A percentile compares a stretch with the other conserved stretches of the same genome.
phyloP scores from a whole-genome alignment of 305 asterid genomes.

The Plantago rigida region DNA sequence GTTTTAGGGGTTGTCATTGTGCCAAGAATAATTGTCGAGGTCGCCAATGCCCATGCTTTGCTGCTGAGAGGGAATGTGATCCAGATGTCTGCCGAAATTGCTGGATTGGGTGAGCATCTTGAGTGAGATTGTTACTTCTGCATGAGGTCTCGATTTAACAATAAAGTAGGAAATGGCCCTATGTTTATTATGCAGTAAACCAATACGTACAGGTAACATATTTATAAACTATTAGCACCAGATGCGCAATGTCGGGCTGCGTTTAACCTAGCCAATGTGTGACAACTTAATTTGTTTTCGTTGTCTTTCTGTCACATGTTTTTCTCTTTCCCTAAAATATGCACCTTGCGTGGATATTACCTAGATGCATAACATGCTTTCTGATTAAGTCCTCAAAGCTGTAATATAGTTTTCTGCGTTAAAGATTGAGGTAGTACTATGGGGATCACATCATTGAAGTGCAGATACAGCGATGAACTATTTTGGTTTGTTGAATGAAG shows the following conservation, averaged over 20 bases:
- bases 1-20: constrained; percentile 95
- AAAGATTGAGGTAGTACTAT: too few species aligned
- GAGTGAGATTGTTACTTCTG: constrained; percentile 18
- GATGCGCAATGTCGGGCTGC: background rate
- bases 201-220: background rate
- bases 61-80: constrained; percentile 90
- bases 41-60: constrained; percentile 97
- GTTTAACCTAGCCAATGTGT: background rate
- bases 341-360: too few species aligned
- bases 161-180: background rate
- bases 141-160: constrained; percentile 19
- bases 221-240: constrained; percentile 2
- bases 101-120: constrained; percentile 75
- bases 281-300: background rate
- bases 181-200: constrained; percentile 7
- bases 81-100: constrained; percentile 97
- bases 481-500: too few species aligned
- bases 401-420: too few species aligned
- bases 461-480: too few species aligned
- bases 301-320: background rate
- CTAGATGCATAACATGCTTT: too few species aligned
- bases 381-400: too few species aligned
- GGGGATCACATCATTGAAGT: too few species aligned
- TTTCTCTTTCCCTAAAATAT: too few species aligned
- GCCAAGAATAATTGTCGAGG: constrained; percentile 97